A percentile compares a stretch with the other conserved stretches of the same genome.
These are phyloP conservation scores for Metschnikowia cubensis DNA, from an alignment of 805 yeast species.

Conservation along the genomic window DNA sequence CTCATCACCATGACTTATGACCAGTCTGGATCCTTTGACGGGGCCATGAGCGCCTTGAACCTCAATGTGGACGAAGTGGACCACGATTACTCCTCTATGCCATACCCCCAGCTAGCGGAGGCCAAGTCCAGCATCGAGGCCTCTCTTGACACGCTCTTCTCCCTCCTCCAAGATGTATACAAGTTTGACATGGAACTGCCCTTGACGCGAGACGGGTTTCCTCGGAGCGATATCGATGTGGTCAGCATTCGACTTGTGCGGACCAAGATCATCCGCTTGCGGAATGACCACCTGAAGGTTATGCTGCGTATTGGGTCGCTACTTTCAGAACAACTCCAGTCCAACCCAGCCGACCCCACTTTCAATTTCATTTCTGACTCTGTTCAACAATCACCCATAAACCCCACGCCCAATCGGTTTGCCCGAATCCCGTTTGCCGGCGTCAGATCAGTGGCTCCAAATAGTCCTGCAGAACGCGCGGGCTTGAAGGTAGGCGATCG, in stretches of 20 bases:
- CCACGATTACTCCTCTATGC: constrained; percentile 6
- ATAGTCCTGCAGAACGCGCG: constrained; percentile 52
- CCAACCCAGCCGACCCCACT: not conserved
- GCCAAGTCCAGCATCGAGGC: constrained; percentile 27
- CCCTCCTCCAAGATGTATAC: constrained; percentile 39
- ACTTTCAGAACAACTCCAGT: constrained; percentile 42
- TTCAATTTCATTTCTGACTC: too few relatives aligned
- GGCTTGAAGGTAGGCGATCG: constrained; percentile 57
- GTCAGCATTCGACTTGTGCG: constrained; percentile 59
- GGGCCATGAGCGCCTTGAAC: constrained; percentile 16
- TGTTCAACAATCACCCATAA: not conserved
- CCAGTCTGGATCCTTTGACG: constrained; percentile 9
- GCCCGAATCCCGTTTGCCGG: constrained; percentile 47
- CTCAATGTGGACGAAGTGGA: constrained; percentile 9
- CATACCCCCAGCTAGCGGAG: constrained; percentile 13
- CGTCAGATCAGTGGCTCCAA: constrained; percentile 45
- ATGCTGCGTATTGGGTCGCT: constrained; percentile 44
- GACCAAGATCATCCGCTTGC: constrained; percentile 57
- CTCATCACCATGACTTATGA: not conserved
- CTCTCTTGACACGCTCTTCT: constrained; percentile 39
- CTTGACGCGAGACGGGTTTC: constrained; percentile 79
- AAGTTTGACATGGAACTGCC: constrained; percentile 61
- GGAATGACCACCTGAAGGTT: constrained; percentile 62
- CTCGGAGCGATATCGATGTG: constrained; percentile 79
- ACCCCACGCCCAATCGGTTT: not conserved